A percentile compares a stretch with the other conserved stretches of the same genome.
These are phyloP conservation scores for Fomitopsis pulvina DNA, from an alignment of 768 basidiomycete species.

Conservation along the genomic window DNA sequence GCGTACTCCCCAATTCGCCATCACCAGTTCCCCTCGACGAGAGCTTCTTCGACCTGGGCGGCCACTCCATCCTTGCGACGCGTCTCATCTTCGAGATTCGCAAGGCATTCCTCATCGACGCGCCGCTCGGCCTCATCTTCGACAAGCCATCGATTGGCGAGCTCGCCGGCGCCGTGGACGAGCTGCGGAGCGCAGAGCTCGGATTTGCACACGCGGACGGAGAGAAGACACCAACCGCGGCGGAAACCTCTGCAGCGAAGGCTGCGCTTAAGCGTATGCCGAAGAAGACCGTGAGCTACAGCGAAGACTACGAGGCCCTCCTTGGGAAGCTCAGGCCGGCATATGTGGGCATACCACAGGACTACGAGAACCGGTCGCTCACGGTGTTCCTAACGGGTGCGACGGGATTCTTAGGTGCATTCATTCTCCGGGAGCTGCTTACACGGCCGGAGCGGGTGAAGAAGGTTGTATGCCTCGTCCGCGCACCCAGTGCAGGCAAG, in stretches of 20 bases:
- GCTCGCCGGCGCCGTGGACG: constrained; percentile 72
- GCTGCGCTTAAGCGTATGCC: not conserved
- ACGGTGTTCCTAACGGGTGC: constrained; percentile 95
- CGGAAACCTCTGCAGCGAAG: not conserved
- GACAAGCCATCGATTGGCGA: constrained; percentile 80
- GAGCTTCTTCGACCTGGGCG: constrained; percentile 96
- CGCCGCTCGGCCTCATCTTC: constrained; percentile 88
- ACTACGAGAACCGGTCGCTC: constrained; percentile 45
- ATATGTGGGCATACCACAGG: constrained; percentile 56
- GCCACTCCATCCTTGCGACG: constrained; percentile 97
- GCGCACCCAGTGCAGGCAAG: constrained; percentile 55
- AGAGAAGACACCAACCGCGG: not conserved
- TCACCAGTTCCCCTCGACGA: constrained; percentile 81
- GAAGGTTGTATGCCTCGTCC: constrained; percentile 91
- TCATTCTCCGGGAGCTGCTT: constrained; percentile 79
- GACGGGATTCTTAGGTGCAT: constrained; percentile 95
- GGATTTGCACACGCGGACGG: constrained; percentile 46
- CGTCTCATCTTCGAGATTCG: constrained; percentile 95
- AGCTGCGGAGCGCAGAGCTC: constrained; percentile 71
- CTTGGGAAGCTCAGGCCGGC: constrained; percentile 47
- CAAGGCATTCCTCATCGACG: constrained; percentile 84
- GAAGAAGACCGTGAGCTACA: constrained; percentile 52
- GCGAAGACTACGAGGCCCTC: constrained; percentile 67
- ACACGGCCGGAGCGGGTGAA: constrained; percentile 50
- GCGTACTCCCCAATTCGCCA: constrained; percentile 73